Conservation (phyloP, 1,139 yeast genomes). For the Suhomyces coccinellae region DNA sequence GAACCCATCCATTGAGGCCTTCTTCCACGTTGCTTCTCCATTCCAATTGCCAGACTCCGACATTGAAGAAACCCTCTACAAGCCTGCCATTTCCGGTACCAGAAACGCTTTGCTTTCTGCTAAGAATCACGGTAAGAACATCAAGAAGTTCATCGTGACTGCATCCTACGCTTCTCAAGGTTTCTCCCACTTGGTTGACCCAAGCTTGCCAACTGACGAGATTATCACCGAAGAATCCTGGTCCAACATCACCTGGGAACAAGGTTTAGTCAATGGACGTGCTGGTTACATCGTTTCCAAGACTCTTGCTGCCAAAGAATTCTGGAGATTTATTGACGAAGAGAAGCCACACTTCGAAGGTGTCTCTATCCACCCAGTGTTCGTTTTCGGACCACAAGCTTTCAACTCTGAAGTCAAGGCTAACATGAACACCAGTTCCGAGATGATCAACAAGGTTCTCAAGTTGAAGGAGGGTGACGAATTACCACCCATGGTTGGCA, state of each 20-base stretch:
- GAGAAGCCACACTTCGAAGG: constrained; percentile 28
- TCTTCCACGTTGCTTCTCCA: constrained; percentile 3
- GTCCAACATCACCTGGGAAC: constrained; percentile 2
- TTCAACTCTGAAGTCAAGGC: constrained; percentile 31
- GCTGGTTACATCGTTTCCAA: constrained; percentile 39
- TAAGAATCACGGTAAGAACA: constrained; percentile 1
- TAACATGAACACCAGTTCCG: constrained; percentile 38
- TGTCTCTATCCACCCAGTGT: constrained; percentile 21
- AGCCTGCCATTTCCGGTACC: constrained; percentile 2
- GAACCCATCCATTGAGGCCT: neutral
- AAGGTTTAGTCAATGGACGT: neutral
- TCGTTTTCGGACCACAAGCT: constrained; percentile 27
- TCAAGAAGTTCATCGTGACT: constrained; percentile 2
- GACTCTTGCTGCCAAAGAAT: constrained; percentile 52
- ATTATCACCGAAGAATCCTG: constrained; percentile 1
- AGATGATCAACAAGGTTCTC: constrained; percentile 28
- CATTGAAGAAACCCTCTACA: neutral
- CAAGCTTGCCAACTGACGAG: neutral
- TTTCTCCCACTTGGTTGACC: neutral
- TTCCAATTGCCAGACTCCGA: neutral
- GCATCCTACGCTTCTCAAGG: constrained; percentile 1
- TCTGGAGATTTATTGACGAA: constrained; percentile 49
- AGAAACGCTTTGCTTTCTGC: constrained; percentile 2
- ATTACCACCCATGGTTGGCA: constrained; percentile 15
- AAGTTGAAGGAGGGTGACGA: constrained; percentile 22